Evolutionary conservation across 345 rosid genomes (phyloP), one percentile per base, ranked within the genome.

Genomic region (Erysimum cheiranthoides): DNA sequence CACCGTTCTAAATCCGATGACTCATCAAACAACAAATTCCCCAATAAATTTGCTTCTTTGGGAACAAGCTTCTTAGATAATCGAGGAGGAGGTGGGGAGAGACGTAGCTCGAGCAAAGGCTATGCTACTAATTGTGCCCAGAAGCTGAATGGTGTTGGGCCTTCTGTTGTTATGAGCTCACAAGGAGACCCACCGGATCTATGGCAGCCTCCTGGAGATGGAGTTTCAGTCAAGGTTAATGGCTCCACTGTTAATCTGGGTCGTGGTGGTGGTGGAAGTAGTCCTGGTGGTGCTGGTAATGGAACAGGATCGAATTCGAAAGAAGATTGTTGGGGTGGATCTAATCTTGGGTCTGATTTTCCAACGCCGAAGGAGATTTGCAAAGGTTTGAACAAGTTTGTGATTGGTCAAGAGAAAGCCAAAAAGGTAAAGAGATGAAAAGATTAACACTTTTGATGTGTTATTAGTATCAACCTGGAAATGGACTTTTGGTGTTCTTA

Each of bases 311-410:
- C 88, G 10, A 81, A 62, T 76, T 75, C 85, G 7, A 88, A 88
- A 82, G 98, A 93, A 21, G 99, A 81, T 39, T 73, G 69, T 52
- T 96, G 96, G 98, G 99, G 99, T 42, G 98, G 98, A 53, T 91
- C 98, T 13, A 91, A 88, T 81, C 82, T 92, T 85, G 99, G 98
- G 61, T 71, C 81, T 70, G 84, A 83, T 72, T 96, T 96, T 51
- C 99, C 98, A 0, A 96, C 98, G 2, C 99, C 99, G 2, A 96
- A 93, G 79, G 97, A 93, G 83, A 96, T 96, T 17, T 93, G 98
- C 59, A 88, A 86, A 82, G 98, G 94, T 50, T 81, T 96, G 61
- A 89, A 93, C 77, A 93, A 87, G 85, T 96, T 93, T 69, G 99
- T 96, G 18, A 96, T 96, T 84, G 99, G 99, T 59, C 99, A 96